Evolutionary conservation across 2,329 filamentous ascomycete species (phyloP), one percentile per base, ranked within the genome.

Genomic region (Cladosporium sphaerospermum): DNA sequence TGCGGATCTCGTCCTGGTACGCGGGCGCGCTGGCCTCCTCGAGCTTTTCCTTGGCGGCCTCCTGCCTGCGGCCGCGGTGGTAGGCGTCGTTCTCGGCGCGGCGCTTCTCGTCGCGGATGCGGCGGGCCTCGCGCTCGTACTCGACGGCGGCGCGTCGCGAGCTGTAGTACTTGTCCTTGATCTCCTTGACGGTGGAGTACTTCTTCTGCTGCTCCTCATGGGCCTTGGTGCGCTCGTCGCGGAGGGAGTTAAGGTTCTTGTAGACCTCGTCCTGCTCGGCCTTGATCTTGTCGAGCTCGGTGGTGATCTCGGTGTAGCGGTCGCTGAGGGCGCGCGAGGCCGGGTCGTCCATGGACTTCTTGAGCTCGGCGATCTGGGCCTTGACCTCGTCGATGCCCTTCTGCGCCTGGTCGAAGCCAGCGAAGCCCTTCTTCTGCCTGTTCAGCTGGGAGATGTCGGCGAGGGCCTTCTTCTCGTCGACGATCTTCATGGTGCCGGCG

Each of bases 401-500:
- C 74, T 97, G 88, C 33, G 84, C 78, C 55, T 87, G 84, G 56
- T 95, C 89, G 65, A 97, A 86, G 57, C 84, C 82, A 54, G 84
- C 83, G 70, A 99, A 96, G 73, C 83, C 86, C 83, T 96, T 97
- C 75, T 88, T 88, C 66, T 87, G 81, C 78, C 95, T 95, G 72
- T 87, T 85, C 61, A 97, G 76, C 69, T 76, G 85, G 45, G 86
- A 88, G 63, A 96, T 85, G 64, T 96, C 89, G 47, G 81, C 75
- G 16, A 97, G 79, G 8, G 89, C 85, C 81, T 96, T 97, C 79
- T 89, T 95, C 82, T 97, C 93, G 64, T 99, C 93, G 9, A 97
- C 93, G 48, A 99, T 78, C 75, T 91, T 95, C 86, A 99, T 91
- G 69, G 81, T 86, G 59, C 92, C 92, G 34, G 84, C 81, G 70